Base-by-base conservation (phyloP, 768 basidiomycete genomes). In the Boletus coccyginus region DNA sequence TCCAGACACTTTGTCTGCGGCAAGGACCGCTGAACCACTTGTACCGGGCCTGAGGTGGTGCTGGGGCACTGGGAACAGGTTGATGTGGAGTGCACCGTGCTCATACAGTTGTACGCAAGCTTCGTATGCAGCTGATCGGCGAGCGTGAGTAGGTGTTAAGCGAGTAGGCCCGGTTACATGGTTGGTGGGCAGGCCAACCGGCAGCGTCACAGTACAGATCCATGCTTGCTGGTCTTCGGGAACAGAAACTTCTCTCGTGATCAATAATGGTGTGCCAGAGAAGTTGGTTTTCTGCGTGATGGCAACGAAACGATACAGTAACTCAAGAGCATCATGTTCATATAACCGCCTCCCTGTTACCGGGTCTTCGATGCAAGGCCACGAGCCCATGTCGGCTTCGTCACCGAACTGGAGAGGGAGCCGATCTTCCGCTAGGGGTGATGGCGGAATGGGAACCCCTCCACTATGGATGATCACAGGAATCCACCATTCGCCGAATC, bases 291-390 rank as follows among this genome's bases (percentile, higher is more conserved):
- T 59, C 51, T 64, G 65, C 9, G 60, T 45, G 29, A 44, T 56
- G 10, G 75, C 66, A 27, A 70, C 73, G 44, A 86, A 79, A 16
- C 81, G 81, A 65, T 83, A 80, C 17, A 92, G 68, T 16, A 81
- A 78, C 14, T 75, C 72, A 0, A 80, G 74, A 21, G 88, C 85
- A 65, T 90, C 80, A 47, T 77, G 73, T n/a, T 74, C 72, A 62
- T 80, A 80, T 50, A 93, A 77, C 46, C 78, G 78, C 21, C 81
- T 79, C 45, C 85, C 77, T 12, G 87, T 84, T 3, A 79, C 78
- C 2, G 90, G 81, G 63, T 92, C 88, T 58, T 77, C 69, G 44
- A 92, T 77, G 57, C 60, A 81, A 19, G 68, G 59, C 44, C 64
- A 69, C 9, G 54, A 52, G 19, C 55, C 57, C n/a, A 67, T 61